Evolutionary conservation across 2,329 filamentous ascomycete genomes (phyloP), one percentile per base, ranked within the genome.

Genomic region (Coniella lustricola): DNA sequence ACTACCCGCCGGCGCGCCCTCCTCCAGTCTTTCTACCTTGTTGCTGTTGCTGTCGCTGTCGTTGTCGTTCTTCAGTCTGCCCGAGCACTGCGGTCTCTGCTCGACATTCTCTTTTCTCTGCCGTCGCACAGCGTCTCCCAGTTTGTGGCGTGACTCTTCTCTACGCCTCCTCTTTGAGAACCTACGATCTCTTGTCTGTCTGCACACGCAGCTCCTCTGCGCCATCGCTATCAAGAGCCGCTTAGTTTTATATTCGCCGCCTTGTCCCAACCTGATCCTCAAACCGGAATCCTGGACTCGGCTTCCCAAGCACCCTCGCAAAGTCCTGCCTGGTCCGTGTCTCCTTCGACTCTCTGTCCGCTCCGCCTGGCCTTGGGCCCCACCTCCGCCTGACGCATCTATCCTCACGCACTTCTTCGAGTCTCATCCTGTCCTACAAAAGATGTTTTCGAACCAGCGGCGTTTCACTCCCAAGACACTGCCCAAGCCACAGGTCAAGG

Each of bases 391-490:
- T 39, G 7, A 5, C 20, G 18, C 36, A 14, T 8, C 4, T 29
- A 5, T 10, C 10, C 5, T 10, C 10, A 29, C 25, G 25, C 25
- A 29, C 10, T 29, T 10, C 25, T 29, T 29, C 25, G 25, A 29
- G 25, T 29, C 25, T 10, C 5, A 29, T 5, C 25, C 25, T 10
- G 8, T n/a, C n/a, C 38, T 10, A 5, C 38, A 41, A 31, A 16
- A n/a, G n/a, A 51, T 51, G 49, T 51, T 51, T 37, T 49, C 46
- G 31, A 51, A 51, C 10, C 49, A 51, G 41, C 49, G 46, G 22
- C 40, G 41, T 36, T 51, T 51, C 10, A 45, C 37, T 13, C 46
- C 49, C 7, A 51, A 49, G 18, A 35, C 49, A 14, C 41, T 51
- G 17, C 49, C 46, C 7, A 49, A 49, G 33, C 49, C 49, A 7